Base-by-base conservation (phyloP, 2,329 filamentous ascomycete species). In the Pestalotiopsis sp. region DNA sequence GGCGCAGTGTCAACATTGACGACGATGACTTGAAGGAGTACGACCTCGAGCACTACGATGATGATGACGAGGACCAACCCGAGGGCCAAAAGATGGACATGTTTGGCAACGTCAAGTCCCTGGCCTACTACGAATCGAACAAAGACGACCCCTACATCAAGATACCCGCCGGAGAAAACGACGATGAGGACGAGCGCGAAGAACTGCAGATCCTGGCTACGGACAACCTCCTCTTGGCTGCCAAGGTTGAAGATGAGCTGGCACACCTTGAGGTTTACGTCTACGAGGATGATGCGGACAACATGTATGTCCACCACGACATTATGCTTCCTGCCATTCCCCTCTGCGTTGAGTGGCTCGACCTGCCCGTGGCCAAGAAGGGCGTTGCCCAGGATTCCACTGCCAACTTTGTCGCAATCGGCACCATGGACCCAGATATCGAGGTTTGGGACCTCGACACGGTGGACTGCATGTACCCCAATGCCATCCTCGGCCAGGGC, bases 311-410 rank as follows among this genome's bases (percentile, higher is more conserved):
- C 27, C 96, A 99, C 83, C 96, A 99, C 87, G 96, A 99, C 81
- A 97, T 99, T 75, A 98, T 99, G 95, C 88, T 99, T 68, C 96
- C 96, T 39, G 95, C 95, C 27, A 97, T 99, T 77, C 96, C 96
- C 12, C 89, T 99, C 6, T 96, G 94, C 77, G 88, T 98, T 56
- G 96, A 99, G 83, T 99, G 96, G 96, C 83, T 99, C 59, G 93
- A 98, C 79, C 87, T 97, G 68, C 92, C 94, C n/a, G 94, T 97
- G 45, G 91, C 92, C 72, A 93, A 94, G 79, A 81, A 86, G 12
- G 83, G 80, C 60, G 82, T 86, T 4, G 87, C 88, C 57, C 88
- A 88, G 70, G 89, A 92, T 71, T 86, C 88, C 27, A 88, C 86
- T 64, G 96, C 93, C 68, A 99, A 97, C 83, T 98, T 95, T 74